These are phyloP conservation scores for Mortierella sp. DNA, from an alignment of 371 early-diverging fungal genomes.

Conservation along the genomic window DNA sequence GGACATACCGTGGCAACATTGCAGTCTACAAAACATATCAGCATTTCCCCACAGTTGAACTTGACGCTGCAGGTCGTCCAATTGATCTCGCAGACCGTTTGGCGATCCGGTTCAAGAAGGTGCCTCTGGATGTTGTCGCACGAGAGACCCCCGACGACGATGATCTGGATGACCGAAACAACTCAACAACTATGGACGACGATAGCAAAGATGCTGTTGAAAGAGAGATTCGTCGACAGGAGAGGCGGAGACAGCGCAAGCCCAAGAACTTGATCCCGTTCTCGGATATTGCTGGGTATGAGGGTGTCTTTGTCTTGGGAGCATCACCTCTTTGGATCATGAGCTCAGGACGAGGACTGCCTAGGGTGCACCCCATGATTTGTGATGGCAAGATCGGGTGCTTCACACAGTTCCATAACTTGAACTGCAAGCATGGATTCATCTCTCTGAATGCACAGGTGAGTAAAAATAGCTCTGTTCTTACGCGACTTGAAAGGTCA, in stretches of 20 bases:
- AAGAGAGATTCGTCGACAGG: conserved; percentile 42
- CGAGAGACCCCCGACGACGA: conserved; percentile 63
- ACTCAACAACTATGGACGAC: conserved; percentile 16
- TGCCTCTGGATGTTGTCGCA: conserved; percentile 79
- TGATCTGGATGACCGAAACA: conserved; percentile 39
- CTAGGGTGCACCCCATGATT: conserved; percentile 86
- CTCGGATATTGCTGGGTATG: conserved; percentile 80
- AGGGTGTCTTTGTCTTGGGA: conserved; percentile 93
- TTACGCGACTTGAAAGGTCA: too few relatives aligned
- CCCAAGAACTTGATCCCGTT: conserved; percentile 68
- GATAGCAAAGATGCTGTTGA: conserved; percentile 43
- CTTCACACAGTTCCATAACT: conserved; percentile 89
- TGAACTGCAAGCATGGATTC: conserved; percentile 88
- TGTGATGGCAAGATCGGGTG: conserved; percentile 75
- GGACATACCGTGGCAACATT: conserved; percentile 79
- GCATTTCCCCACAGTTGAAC: conserved; percentile 60
- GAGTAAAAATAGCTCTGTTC: conserved; percentile 10
- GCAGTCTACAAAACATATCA: conserved; percentile 80
- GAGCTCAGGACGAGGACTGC: conserved; percentile 63
- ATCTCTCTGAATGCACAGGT: conserved; percentile 73
- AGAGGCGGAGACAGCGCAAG: conserved; percentile 43
- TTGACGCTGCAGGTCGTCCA: conserved; percentile 26
- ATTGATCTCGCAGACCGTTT: conserved; percentile 66
- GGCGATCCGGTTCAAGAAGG: conserved; percentile 79
- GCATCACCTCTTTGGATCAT: conserved; percentile 87